Evolutionary conservation across 129 eudicot genomes (phyloP), one percentile per base, ranked within the genome.

Genomic region (Arctium minus): DNA sequence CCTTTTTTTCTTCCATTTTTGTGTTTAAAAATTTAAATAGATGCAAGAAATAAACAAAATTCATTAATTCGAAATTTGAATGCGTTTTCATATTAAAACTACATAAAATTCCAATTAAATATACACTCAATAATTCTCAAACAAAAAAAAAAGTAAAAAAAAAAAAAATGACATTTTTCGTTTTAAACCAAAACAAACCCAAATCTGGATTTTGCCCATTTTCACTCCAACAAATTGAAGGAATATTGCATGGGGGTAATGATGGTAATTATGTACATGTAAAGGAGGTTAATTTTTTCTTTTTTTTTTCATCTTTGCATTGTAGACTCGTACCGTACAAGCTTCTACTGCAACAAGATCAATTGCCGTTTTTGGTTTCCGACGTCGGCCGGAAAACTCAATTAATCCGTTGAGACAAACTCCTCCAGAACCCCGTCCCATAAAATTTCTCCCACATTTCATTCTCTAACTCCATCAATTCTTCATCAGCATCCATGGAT

Each of bases 381-480:
- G 81, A 6, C 48, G 76, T 48, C 67, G 69, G 17, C 2, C 38
- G 56, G 72, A 60, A 8, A 60, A 60, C 29, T 83, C 71, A 84
- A 65, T 84, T 86, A 38, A 83, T 80, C 75, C 84, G 65, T 48
- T 89, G 95, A 2, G 92, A 82, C 3, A 86, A 81, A 31, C 98
- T 94, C 79, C 98, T 87, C 91, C 92, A 91, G 80, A 94, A 94
- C 50, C 98, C 98, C 22, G 92, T 87, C 60, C 92, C 85, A 79
- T 88, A 90, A 77, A 94, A 94, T 79, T 77, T 88, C 4, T 86
- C 93, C 97, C 94, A 91, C 98, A 94, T 94, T 77, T 94, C 97
- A 83, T 87, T 92, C 82, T 94, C 97, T 40, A 94, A 86, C 85
- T 82, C 90, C 17, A 90, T 75, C 50, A 88, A 85, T 27, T 92